Percentiles rank a stretch among this genome's conserved stretches.
Conservation (phyloP, 129 eudicot species). For the Rutidosis leptorrhynchoides region DNA sequence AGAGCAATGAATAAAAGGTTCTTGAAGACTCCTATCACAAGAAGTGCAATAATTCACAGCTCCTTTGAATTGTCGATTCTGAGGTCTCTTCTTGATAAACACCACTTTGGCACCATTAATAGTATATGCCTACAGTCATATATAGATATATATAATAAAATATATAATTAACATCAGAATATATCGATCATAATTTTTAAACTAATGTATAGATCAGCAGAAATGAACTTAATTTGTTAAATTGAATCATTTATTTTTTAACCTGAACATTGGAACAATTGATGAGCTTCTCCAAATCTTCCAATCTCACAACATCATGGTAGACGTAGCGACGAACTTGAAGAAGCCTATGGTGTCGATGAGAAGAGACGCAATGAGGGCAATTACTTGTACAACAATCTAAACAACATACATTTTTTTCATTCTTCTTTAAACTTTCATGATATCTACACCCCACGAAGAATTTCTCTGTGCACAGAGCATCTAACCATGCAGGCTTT, state of each 20-base stretch:
- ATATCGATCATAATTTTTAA: too few species aligned
- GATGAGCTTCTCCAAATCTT: slow-evolving; percentile 80
- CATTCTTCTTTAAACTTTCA: slow-evolving; percentile 79
- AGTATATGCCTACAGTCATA: slow-evolving; percentile 98
- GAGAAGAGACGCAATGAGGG: slow-evolving; percentile 76
- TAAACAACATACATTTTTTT: slow-evolving; percentile 82
- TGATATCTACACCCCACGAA: slow-evolving; percentile 67
- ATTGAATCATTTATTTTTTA: not conserved
- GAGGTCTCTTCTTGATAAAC: slow-evolving; percentile 91
- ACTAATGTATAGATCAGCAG: too few species aligned
- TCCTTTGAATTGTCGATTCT: slow-evolving; percentile 85
- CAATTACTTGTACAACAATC: slow-evolving; percentile 90
- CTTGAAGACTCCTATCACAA: slow-evolving; percentile 92
- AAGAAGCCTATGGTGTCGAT: slow-evolving; percentile 77
- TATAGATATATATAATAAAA: too few species aligned
- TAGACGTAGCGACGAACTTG: slow-evolving; percentile 92
- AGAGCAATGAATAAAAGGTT: slow-evolving; percentile 91
- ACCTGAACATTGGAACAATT: slow-evolving; percentile 97
- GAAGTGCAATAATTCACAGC: slow-evolving; percentile 87
- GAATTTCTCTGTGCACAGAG: slow-evolving; percentile 69
- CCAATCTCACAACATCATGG: slow-evolving; percentile 84
- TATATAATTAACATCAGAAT: too few species aligned
- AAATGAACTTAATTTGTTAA: slow-evolving; percentile 14
- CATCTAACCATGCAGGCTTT: slow-evolving; percentile 92
- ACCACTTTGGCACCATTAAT: slow-evolving; percentile 87